These are phyloP conservation scores for Colletotrichum costaricense DNA, from an alignment of 2,329 filamentous ascomycete species.

Conservation along the genomic window DNA sequence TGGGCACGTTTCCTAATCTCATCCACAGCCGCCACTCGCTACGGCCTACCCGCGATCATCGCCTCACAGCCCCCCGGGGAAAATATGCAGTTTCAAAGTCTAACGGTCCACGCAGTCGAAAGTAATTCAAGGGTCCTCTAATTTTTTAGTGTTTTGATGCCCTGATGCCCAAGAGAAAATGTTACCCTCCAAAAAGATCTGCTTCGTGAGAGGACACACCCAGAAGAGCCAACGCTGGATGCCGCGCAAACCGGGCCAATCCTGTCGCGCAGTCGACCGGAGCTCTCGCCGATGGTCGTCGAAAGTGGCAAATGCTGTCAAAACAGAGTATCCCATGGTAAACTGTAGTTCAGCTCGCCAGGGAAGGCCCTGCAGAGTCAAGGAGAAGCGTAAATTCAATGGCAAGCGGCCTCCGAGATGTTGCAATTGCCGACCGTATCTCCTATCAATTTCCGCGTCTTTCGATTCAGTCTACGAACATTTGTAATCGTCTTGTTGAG, in stretches of 20 bases:
- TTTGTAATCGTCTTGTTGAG: neutral
- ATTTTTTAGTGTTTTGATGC: neutral
- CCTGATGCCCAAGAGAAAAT: too few species aligned
- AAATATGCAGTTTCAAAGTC: neutral
- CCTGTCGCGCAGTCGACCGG: neutral
- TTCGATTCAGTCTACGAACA: neutral
- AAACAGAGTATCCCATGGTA: neutral
- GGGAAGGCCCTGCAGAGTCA: neutral
- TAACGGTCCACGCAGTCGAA: neutral
- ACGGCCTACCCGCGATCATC: neutral
- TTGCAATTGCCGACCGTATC: too few species aligned
- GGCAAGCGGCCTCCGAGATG: neutral
- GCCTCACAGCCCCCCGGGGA: neutral
- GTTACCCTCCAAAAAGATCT: neutral
- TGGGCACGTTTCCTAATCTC: neutral
- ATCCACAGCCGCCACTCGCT: neutral
- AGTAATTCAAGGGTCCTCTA: neutral
- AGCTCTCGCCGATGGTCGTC: neutral
- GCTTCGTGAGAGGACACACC: neutral
- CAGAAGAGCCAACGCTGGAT: neutral
- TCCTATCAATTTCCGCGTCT: too few species aligned
- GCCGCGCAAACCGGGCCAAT: neutral
- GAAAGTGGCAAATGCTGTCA: slow-evolving; percentile 2
- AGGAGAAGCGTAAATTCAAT: slow-evolving; percentile 10
- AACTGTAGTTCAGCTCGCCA: neutral